phyloP scores from a whole-genome alignment of 1,284 basidiomycete species.

The Ceratobasidium sp. region DNA sequence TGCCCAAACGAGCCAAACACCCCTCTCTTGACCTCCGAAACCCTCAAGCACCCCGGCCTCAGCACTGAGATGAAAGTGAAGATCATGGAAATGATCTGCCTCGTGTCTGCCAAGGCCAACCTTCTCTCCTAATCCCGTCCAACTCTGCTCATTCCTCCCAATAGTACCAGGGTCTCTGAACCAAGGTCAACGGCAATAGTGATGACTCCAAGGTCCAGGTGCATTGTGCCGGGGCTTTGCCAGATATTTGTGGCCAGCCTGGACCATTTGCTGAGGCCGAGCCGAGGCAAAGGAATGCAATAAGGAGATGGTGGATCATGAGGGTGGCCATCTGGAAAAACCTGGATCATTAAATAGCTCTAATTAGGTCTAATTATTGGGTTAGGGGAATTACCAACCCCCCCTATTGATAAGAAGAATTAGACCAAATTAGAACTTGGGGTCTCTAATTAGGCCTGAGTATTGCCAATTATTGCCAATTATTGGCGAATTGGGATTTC shows the following conservation, averaged over 20 bases:
- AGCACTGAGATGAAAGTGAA: neutral
- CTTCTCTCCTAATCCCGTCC: neutral
- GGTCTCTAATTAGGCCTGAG: too few relatives aligned
- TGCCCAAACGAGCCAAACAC: neutral
- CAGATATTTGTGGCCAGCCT: slow-evolving; percentile 1
- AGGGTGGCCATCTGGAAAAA: too few relatives aligned
- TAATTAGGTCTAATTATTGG: too few relatives aligned
- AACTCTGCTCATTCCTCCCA: neutral
- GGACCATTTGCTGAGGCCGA: neutral
- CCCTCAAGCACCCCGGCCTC: slow-evolving; percentile 2
- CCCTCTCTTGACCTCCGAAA: neutral
- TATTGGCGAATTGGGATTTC: too few relatives aligned
- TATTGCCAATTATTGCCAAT: too few relatives aligned
- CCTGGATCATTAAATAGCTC: too few relatives aligned
- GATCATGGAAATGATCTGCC: neutral
- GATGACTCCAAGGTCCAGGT: slow-evolving; percentile 5
- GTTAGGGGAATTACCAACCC: too few relatives aligned
- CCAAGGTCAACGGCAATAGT: slow-evolving; percentile 1
- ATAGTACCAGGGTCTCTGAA: neutral
- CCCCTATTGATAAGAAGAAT: too few relatives aligned
- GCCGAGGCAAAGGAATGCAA: neutral
- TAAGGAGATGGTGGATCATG: neutral
- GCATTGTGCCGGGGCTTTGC: neutral
- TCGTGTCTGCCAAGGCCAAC: neutral
- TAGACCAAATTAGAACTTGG: too few relatives aligned